Evolutionary conservation across 805 yeast genomes (phyloP).

Genomic region (Saturnispora galanensis): DNA sequence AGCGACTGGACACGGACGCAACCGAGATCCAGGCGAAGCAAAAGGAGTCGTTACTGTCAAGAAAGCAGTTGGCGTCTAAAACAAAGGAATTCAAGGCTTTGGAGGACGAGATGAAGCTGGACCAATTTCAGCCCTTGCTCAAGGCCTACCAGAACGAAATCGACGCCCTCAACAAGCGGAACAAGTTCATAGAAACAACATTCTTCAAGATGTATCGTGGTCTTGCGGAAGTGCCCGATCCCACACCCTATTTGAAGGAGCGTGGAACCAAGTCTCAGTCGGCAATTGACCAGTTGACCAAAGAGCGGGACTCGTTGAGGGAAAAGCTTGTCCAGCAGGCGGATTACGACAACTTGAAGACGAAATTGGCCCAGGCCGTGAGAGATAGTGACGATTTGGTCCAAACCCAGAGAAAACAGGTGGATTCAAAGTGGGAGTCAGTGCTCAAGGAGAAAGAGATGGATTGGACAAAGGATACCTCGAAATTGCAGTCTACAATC

Average conservation of each 20-base stretch:
- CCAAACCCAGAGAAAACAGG: constrained; percentile 48
- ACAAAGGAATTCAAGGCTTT: constrained; percentile 83
- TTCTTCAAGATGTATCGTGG: constrained; percentile 68
- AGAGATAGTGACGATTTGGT: constrained; percentile 48
- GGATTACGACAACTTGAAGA: constrained; percentile 70
- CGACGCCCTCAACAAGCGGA: constrained; percentile 69
- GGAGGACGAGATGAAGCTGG: constrained; percentile 54
- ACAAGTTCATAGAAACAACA: constrained; percentile 61
- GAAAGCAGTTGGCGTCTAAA: constrained; percentile 69
- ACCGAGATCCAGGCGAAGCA: constrained; percentile 63
- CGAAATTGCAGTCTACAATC: constrained; percentile 40
- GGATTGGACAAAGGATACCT: constrained; percentile 55
- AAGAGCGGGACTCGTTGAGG: constrained; percentile 41
- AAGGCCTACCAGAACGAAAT: constrained; percentile 80
- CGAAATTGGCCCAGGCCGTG: constrained; percentile 50
- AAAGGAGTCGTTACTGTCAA: constrained; percentile 50
- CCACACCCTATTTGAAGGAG: constrained; percentile 66
- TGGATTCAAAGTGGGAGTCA: constrained; percentile 64
- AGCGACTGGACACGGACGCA: constrained; percentile 64
- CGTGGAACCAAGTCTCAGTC: constrained; percentile 51
- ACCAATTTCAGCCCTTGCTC: constrained; percentile 55
- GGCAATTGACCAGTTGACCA: constrained; percentile 33
- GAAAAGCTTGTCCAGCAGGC: constrained; percentile 56
- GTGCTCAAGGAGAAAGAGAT: constrained; percentile 63
- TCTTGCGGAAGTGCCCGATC: constrained; percentile 89